These are phyloP conservation scores for Fusarium odoratissimum DNA, from an alignment of 2,329 filamentous ascomycete species.

Conservation along the genomic window DNA sequence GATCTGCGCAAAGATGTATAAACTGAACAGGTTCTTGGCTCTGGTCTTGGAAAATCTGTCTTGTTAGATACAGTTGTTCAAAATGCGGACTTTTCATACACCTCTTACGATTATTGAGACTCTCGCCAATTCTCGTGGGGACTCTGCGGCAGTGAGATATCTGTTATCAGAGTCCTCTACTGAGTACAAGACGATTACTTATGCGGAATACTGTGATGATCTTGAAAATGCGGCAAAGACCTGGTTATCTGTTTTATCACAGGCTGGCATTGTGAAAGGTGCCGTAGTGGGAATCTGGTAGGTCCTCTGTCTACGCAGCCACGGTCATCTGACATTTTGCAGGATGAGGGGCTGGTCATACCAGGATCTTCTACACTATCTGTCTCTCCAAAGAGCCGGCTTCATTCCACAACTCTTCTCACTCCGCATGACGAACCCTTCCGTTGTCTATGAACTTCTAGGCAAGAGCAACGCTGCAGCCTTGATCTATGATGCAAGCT, in stretches of 20 bases:
- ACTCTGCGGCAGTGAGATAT: neutral
- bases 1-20: neutral
- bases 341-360: constrained; percentile 16
- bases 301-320: rapidly evolving
- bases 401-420: neutral
- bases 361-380: neutral
- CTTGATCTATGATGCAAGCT: neutral
- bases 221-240: neutral
- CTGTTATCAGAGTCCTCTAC: rapidly evolving
- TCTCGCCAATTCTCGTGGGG: neutral
- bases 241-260: neutral
- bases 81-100: constrained; percentile 3
- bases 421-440: neutral
- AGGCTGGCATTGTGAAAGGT: neutral
- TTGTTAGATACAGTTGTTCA: rapidly evolving
- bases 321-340: rapidly evolving
- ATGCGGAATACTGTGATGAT: neutral
- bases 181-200: neutral
- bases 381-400: neutral
- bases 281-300: constrained; percentile 15
- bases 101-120: neutral
- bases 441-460: neutral
- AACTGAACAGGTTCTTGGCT: rapidly evolving
- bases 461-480: neutral
- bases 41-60: rapidly evolving